A percentile compares a stretch with the other conserved stretches of the same genome.
phyloP scores from a whole-genome alignment of 192 early-diverging fungal genomes.

The Dissophora ornata region DNA sequence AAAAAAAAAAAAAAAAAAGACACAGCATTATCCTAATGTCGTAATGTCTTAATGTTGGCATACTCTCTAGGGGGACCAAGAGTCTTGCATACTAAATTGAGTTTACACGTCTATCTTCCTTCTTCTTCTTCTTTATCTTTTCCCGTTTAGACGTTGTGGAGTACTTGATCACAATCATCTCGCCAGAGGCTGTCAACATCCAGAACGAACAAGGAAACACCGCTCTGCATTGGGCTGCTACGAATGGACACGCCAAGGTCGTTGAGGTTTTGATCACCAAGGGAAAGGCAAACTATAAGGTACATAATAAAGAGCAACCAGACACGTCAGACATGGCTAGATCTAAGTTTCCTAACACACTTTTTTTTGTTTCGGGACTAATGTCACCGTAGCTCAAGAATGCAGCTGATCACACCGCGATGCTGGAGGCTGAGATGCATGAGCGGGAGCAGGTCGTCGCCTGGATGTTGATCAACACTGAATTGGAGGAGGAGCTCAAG shows the following conservation, averaged over 20 bases:
- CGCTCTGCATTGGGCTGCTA: slow-evolving; percentile 86
- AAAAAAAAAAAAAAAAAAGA: no score
- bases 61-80: no score
- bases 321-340: neutral
- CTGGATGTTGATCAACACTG: slow-evolving; percentile 63
- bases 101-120: slow-evolving; percentile 6
- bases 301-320: slow-evolving; percentile 30
- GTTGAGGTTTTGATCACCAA: slow-evolving; percentile 69
- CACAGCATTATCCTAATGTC: no score
- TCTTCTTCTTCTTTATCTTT: neutral
- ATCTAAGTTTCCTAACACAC: neutral
- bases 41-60: no score
- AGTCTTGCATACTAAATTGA: no score
- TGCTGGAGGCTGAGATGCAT: slow-evolving; percentile 61
- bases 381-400: slow-evolving; percentile 65
- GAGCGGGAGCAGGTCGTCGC: slow-evolving; percentile 64
- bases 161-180: slow-evolving; percentile 57
- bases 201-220: slow-evolving; percentile 75
- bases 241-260: slow-evolving; percentile 80
- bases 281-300: slow-evolving; percentile 72
- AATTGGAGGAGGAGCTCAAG: slow-evolving; percentile 57
- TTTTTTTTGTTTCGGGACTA: no score
- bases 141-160: slow-evolving; percentile 60
- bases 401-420: slow-evolving; percentile 56
- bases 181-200: slow-evolving; percentile 56